Percentiles rank a stretch among this genome's conserved stretches.
phyloP scores from a whole-genome alignment of 257 asterid genomes.

The Galeopsis tetrahit region DNA sequence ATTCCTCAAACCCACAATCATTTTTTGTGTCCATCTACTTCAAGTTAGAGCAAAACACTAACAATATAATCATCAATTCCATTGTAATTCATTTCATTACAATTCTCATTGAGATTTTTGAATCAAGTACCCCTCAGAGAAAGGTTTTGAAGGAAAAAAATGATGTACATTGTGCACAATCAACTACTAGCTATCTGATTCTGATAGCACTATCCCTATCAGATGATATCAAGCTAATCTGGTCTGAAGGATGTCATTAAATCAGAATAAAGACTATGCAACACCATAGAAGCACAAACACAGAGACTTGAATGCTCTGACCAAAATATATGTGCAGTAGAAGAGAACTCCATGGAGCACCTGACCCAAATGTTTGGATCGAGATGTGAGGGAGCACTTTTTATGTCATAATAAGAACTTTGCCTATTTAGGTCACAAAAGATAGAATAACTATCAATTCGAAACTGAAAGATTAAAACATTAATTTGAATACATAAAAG shows the following conservation, averaged over 20 bases:
- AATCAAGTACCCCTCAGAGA: no score
- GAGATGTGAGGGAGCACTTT: constrained; percentile 1
- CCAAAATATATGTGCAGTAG: background rate
- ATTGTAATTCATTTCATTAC: no score
- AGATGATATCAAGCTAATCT: constrained; percentile 7
- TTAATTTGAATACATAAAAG: no score
- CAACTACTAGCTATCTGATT: constrained; percentile 11
- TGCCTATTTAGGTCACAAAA: no score
- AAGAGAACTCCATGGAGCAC: background rate
- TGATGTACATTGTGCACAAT: constrained; percentile 13
- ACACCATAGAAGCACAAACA: background rate
- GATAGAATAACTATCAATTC: no score
- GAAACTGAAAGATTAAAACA: no score
- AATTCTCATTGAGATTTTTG: no score
- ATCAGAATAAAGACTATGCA: constrained; percentile 18
- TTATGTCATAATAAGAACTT: constrained; percentile 5
- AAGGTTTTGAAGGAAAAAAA: background rate
- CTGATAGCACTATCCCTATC: background rate
- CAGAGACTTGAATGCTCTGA: background rate
- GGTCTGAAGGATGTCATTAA: constrained; percentile 3
- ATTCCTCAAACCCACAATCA: no score
- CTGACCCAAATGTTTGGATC: constrained; percentile 14
- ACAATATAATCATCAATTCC: no score
- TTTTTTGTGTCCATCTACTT: no score
- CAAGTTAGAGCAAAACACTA: no score